Evolutionary conservation across 495 filamentous ascomycete species (phyloP), one percentile per base, ranked within the genome.

Genomic region (Saxophila tyrrhenica): DNA sequence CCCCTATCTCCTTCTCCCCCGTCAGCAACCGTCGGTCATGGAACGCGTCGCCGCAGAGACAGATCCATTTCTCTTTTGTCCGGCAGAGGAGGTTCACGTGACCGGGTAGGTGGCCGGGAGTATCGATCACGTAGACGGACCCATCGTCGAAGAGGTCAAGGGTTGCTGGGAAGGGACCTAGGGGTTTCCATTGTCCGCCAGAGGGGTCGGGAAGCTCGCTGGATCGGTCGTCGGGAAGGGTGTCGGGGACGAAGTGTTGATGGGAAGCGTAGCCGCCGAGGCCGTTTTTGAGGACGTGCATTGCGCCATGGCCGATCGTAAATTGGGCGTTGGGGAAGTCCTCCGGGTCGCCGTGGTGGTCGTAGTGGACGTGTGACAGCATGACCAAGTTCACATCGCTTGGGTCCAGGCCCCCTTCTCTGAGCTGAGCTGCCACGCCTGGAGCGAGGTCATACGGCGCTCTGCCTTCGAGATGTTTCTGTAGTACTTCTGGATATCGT

Each of bases 331-430:
- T 54, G 3, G 60, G 39, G 50, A 77, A 79, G 55, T 75, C 73
- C 1, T 61, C 61, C 0, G 72, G 70, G 16, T 69, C 71, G 39
- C 76, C 76, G 22, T 72, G 59, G 52, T 79, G 76, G 51, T 79
- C 75, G 65, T 70, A 78, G 58, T 78, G 76, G 0, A 77, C 70
- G 47, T 79, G 75, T 58, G 66, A 71, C 0, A 77, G 56, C 38
- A 78, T 65, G 0, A 77, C 70, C 8, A 67, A 51, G 55, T 76
- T 67, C 43, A 78, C 64, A 22, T 71, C 68, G 5, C 11, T 21
- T 0, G 67, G 62, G 2, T 57, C 46, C 2, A 71, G 15, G 8
- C 62, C 60, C 8, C 67, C 71, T 2, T 52, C 44, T 8, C 51
- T 56, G 0, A 78, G 64, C 41, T 67, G 69, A 1, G 57, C 61